phyloP scores from a whole-genome alignment of 1,284 basidiomycete species.

The Ceratorhiza oryzae-sativae region DNA sequence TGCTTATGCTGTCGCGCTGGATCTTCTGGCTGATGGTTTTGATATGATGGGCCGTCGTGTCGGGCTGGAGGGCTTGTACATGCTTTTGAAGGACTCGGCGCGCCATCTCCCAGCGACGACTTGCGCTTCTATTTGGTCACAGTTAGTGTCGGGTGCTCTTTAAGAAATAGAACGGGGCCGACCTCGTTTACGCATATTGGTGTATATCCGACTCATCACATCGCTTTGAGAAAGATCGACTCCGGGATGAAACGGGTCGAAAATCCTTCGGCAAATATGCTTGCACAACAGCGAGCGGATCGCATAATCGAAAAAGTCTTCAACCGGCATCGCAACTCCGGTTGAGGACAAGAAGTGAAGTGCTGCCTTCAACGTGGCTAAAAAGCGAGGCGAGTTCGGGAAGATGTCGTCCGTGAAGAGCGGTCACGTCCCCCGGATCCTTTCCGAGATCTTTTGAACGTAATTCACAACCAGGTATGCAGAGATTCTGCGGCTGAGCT shows the following conservation, averaged over 20 bases:
- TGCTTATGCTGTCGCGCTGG: background rate
- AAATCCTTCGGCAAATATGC: slow-evolving; percentile 18
- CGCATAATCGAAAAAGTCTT: slow-evolving; percentile 38
- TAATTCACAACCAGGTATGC: slow-evolving; percentile 21
- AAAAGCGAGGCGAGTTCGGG: slow-evolving; percentile 6
- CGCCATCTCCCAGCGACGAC: slow-evolving; percentile 33
- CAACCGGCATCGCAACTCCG: slow-evolving; percentile 27
- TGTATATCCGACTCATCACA: background rate
- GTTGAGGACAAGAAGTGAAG: slow-evolving; percentile 28
- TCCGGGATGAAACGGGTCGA: slow-evolving; percentile 35
- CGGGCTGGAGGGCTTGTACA: background rate
- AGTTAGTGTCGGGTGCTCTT: background rate
- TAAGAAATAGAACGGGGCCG: background rate
- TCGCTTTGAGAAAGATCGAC: slow-evolving; percentile 1
- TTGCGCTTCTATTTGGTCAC: slow-evolving; percentile 11
- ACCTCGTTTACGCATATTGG: slow-evolving; percentile 18
- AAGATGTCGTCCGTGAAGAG: slow-evolving; percentile 24
- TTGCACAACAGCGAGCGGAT: slow-evolving; percentile 29
- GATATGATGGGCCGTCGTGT: background rate
- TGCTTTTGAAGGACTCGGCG: slow-evolving; percentile 23
- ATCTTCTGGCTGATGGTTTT: background rate
- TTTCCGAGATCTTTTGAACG: background rate
- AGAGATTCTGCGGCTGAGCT: slow-evolving; percentile 5
- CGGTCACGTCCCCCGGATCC: slow-evolving; percentile 11
- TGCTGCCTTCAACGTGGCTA: slow-evolving; percentile 16